Conservation (phyloP, 129 eudicot species). For the Erigeron canadensis region DNA sequence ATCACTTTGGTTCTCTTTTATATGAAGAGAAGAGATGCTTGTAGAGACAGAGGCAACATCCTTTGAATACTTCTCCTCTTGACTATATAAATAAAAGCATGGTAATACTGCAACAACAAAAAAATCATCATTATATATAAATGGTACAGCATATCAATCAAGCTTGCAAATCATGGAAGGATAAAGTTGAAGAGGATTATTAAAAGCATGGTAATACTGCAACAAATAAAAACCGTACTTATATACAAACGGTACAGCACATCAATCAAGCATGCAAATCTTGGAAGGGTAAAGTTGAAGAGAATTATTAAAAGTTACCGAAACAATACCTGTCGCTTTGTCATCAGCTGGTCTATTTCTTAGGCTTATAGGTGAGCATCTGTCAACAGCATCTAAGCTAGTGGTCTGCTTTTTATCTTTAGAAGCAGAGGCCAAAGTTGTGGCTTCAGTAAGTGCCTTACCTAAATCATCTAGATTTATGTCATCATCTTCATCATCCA, state of each 20-base stretch:
- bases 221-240: constrained; percentile 26
- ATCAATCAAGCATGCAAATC: constrained; percentile 14
- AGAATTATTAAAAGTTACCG: background rate
- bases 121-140: background rate
- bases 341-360: constrained; percentile 37
- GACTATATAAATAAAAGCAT: constrained; percentile 69
- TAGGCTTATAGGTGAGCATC: constrained; percentile 29
- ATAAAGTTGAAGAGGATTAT: background rate
- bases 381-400: no score
- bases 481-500: constrained; percentile 53
- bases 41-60: constrained; percentile 37
- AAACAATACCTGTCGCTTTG: constrained; percentile 44
- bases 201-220: constrained; percentile 74
- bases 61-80: constrained; percentile 52
- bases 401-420: constrained; percentile 29
- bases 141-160: background rate
- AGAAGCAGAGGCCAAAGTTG: constrained; percentile 48
- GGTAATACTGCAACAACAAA: constrained; percentile 73
- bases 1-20: constrained; percentile 40
- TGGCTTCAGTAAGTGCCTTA: constrained; percentile 68
- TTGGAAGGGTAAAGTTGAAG: background rate
- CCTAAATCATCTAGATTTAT: constrained; percentile 69
- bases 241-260: background rate
- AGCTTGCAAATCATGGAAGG: constrained; percentile 6
- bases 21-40: constrained; percentile 36